Evolutionary conservation across 495 filamentous ascomycete genomes (phyloP).

Genomic region (Aspergillus biplanus): DNA sequence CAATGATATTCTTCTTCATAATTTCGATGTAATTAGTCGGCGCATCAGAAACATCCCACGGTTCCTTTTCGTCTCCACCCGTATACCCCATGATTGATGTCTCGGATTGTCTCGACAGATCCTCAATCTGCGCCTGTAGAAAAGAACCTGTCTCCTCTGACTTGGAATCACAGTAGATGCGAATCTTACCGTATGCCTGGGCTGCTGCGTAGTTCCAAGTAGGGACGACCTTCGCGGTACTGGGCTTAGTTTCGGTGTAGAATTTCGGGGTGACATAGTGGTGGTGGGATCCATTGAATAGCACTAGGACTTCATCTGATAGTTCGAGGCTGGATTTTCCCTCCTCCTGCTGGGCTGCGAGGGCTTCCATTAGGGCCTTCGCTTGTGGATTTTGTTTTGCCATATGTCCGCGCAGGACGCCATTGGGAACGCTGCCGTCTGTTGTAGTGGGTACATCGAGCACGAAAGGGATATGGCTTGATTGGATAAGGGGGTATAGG

Average conservation of each 20-base stretch:
- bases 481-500: conserved; percentile 49
- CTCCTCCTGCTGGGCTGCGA: conserved; percentile 14
- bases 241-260: conserved; percentile 60
- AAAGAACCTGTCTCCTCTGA: conserved; percentile 40
- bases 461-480: conserved; percentile 60
- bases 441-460: conserved; percentile 44
- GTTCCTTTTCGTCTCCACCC: conserved; percentile 6
- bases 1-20: conserved; percentile 58
- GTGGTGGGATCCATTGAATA: conserved; percentile 55
- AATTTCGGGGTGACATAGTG: conserved; percentile 66
- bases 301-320: conserved; percentile 43
- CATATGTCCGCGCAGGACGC: conserved; percentile 56
- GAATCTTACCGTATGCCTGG: conserved; percentile 56
- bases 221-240: conserved; percentile 60
- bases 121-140: conserved; percentile 48
- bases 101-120: conserved; percentile 51
- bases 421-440: conserved; percentile 31
- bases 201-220: conserved; percentile 66
- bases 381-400: conserved; percentile 59
- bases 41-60: conserved; percentile 55
- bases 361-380: conserved; percentile 56
- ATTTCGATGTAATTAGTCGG: conserved; percentile 50
- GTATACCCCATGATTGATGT: conserved; percentile 52
- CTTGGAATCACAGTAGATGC: conserved; percentile 47
- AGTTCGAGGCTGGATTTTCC: conserved; percentile 22